Conservation (phyloP, 208 protist species). For the Herpetomonas samuelpessoai region DNA sequence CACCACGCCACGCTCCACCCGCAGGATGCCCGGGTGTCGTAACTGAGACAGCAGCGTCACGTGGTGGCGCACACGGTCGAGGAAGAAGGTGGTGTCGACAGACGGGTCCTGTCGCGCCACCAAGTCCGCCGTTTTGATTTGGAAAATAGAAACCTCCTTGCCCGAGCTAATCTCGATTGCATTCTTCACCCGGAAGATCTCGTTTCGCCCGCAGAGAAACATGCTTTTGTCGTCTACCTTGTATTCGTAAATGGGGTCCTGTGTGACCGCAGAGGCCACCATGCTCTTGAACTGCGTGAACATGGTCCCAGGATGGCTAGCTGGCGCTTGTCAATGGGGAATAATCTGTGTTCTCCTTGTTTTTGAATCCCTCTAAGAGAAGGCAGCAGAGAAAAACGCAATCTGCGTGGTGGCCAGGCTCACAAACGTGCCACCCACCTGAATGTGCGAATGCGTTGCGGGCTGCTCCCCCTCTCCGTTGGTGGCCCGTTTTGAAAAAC, state of each 20-base stretch:
- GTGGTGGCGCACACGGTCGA: slow-evolving; percentile 26
- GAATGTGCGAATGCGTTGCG: too few relatives aligned
- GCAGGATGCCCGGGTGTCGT: slow-evolving; percentile 37
- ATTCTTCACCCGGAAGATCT: slow-evolving; percentile 36
- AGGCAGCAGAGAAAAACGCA: too few relatives aligned
- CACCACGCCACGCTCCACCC: slow-evolving; percentile 33
- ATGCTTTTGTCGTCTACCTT: slow-evolving; percentile 17
- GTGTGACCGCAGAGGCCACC: slow-evolving; percentile 27
- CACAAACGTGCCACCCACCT: too few relatives aligned
- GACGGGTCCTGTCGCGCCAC: slow-evolving; percentile 19
- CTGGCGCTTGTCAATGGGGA: too few relatives aligned
- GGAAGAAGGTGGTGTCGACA: slow-evolving; percentile 18
- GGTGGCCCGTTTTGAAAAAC: too few relatives aligned
- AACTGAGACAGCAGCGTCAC: slow-evolving; percentile 32
- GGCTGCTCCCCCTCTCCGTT: too few relatives aligned
- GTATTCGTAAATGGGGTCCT: slow-evolving; percentile 37
- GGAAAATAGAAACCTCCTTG: slow-evolving; percentile 45
- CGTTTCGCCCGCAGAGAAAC: slow-evolving; percentile 24
- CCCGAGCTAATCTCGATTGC: slow-evolving; percentile 32
- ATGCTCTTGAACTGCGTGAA: slow-evolving; percentile 39
- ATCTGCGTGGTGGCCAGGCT: too few relatives aligned
- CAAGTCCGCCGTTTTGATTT: slow-evolving; percentile 27
- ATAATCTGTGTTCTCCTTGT: too few relatives aligned
- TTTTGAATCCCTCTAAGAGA: too few relatives aligned
- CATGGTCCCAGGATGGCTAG: too few relatives aligned